Evolutionary conservation across 1,284 basidiomycete genomes (phyloP).

Genomic region (Tilletia setariae): DNA sequence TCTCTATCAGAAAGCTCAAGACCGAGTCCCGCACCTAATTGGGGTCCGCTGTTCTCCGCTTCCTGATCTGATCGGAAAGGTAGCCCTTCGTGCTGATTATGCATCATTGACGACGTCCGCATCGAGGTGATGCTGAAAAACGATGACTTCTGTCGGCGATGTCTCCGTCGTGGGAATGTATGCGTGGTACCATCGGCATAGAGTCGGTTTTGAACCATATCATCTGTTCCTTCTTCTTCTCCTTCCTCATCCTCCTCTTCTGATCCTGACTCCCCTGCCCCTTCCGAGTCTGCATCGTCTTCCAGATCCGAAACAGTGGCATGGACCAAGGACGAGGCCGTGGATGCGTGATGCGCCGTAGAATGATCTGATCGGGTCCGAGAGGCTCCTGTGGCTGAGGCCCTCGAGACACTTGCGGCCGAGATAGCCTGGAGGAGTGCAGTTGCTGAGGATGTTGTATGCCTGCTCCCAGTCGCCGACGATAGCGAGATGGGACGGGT

Average conservation of each 20-base stretch:
- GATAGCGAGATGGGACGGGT: not conserved
- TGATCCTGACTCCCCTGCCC: no score
- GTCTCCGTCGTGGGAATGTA: not conserved
- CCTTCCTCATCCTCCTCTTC: no score
- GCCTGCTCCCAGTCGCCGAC: not conserved
- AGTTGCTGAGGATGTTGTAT: not conserved
- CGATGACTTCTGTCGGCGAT: not conserved
- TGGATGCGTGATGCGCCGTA: no score
- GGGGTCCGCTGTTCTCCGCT: not conserved
- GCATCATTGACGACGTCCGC: not conserved
- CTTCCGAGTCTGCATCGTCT: no score
- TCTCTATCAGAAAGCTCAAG: no score
- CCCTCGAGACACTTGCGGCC: not conserved
- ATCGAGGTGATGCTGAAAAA: conserved; percentile 12
- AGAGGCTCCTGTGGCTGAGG: no score
- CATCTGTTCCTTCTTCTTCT: no score
- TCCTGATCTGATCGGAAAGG: not conserved
- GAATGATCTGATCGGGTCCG: no score
- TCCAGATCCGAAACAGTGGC: no score
- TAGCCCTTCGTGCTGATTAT: not conserved
- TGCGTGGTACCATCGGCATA: no score
- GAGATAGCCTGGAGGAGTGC: not conserved
- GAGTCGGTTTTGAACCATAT: no score
- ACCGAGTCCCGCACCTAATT: not conserved
- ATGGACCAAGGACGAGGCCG: no score